Evolutionary conservation across 441 rosid species (phyloP), one percentile per base, ranked within the genome.

Genomic region (Populus hybrid): DNA sequence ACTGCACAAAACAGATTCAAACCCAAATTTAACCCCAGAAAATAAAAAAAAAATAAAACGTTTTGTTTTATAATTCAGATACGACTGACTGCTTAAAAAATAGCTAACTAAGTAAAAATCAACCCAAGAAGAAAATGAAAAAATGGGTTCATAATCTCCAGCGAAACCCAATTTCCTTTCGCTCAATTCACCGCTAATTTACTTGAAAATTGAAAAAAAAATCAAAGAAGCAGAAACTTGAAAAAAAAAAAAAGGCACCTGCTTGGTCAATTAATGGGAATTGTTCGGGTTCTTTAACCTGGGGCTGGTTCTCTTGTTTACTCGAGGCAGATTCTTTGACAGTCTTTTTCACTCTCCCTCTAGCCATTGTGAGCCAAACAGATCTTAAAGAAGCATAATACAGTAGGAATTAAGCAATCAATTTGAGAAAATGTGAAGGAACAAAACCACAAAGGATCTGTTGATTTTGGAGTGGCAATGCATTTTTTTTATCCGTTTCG

Each of bases 271-370:
- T 70, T 1, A 64, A 73, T 36, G 80, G 78, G 0, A 30, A 76
- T 4, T 57, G 73, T n/a, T 59, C 57, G 34, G 9, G 11, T 66
- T 84, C 79, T 75, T 80, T 79, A 36, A 19, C 76, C 68, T 18
- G 84, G 50, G 71, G 73, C 57, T 21, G 65, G 24, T 71, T 71
- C 18, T 53, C 73, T 12, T 76, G 66, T 36, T 65, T 81, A 69
- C 71, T 59, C 7, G 75, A 2, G 35, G 69, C 70, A 46, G 83
- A 80, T 81, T 9, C 71, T 76, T 88, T 87, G 34, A 73, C 78
- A 8, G 79, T 69, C 63, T 46, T 86, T 77, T 85, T 85, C 1
- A 81, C 89, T 80, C 84, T 91, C 79, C 86, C 82, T 34, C 78
- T 86, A 72, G 82, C 86, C 96, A 90, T 91, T 79, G 26, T 46